A percentile compares a stretch with the other conserved stretches of the same genome.
phyloP scores from a whole-genome alignment of 108 stramenopile genomes.

The Nitzschia sp. region DNA sequence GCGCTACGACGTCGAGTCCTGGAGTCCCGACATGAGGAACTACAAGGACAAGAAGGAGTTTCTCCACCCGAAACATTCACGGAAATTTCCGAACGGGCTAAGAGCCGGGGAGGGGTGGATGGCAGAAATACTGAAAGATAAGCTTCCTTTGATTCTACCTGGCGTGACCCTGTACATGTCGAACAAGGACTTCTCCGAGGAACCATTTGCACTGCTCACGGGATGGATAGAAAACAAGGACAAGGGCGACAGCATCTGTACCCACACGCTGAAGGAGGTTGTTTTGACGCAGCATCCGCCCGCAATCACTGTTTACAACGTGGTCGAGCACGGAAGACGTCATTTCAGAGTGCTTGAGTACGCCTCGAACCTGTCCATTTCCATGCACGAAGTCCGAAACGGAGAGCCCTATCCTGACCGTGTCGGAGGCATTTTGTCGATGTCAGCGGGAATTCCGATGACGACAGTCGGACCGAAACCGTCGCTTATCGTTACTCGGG shows the following conservation, averaged over 20 bases:
- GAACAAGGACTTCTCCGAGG: slow-evolving; percentile 73
- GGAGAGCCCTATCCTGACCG: slow-evolving; percentile 92
- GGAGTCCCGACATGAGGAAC: slow-evolving; percentile 88
- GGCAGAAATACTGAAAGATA: slow-evolving; percentile 83
- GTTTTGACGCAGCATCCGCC: slow-evolving; percentile 93
- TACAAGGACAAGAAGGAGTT: slow-evolving; percentile 83
- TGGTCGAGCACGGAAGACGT: slow-evolving; percentile 94
- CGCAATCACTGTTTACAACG: slow-evolving; percentile 92
- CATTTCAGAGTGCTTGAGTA: slow-evolving; percentile 93
- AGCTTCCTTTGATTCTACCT: slow-evolving; percentile 85
- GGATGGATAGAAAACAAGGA: slow-evolving; percentile 90
- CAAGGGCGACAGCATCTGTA: slow-evolving; percentile 42
- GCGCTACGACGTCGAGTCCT: slow-evolving; percentile 94
- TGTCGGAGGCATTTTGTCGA: slow-evolving; percentile 79
- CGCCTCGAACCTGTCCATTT: slow-evolving; percentile 88
- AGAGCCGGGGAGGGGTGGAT: slow-evolving; percentile 89
- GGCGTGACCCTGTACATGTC: slow-evolving; percentile 89
- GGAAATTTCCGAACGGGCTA: slow-evolving; percentile 80
- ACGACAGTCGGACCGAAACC: slow-evolving; percentile 77
- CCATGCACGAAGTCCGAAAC: slow-evolving; percentile 85
- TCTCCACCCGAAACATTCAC: slow-evolving; percentile 59
- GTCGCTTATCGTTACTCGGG: slow-evolving; percentile 85
- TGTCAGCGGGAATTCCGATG: slow-evolving; percentile 91
- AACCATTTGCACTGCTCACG: slow-evolving; percentile 82
- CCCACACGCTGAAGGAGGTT: slow-evolving; percentile 95